These are phyloP conservation scores for Aspergillus pseudoviridinutans DNA, from an alignment of 2,329 filamentous ascomycete genomes.

Conservation along the genomic window DNA sequence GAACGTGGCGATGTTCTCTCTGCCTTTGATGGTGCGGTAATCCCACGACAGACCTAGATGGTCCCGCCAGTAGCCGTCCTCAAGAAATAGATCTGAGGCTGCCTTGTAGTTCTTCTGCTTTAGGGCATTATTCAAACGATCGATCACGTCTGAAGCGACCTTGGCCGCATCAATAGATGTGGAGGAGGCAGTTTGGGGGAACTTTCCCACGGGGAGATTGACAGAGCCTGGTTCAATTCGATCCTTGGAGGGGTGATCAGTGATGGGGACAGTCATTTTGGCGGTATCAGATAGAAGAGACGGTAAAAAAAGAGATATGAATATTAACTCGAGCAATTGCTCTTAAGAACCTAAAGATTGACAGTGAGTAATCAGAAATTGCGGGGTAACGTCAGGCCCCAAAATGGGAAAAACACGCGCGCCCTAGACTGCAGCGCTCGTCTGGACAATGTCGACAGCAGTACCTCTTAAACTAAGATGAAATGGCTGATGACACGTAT, in stretches of 20 bases:
- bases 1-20: conserved; percentile 35
- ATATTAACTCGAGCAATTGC: not conserved
- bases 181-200: conserved; percentile 37
- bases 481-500: not conserved
- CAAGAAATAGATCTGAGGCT: conserved; percentile 45
- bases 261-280: not conserved
- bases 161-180: conserved; percentile 32
- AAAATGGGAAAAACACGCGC: no score
- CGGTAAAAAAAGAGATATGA: not conserved
- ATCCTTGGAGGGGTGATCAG: conserved; percentile 33
- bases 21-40: conserved; percentile 51
- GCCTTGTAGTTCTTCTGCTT: conserved; percentile 29
- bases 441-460: not conserved
- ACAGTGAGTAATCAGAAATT: not conserved
- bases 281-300: not conserved
- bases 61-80: conserved; percentile 56
- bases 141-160: conserved; percentile 36
- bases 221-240: conserved; percentile 52
- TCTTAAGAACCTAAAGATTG: not conserved
- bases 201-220: conserved; percentile 46
- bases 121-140: conserved; percentile 39
- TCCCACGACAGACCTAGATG: conserved; percentile 56
- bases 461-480: not conserved
- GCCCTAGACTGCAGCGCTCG: no score
- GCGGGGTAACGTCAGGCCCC: not conserved